A percentile compares a stretch with the other conserved stretches of the same genome.
Evolutionary conservation across 176 grass and related monocot species (phyloP).

Genomic region (Saccharum spontaneum): DNA sequence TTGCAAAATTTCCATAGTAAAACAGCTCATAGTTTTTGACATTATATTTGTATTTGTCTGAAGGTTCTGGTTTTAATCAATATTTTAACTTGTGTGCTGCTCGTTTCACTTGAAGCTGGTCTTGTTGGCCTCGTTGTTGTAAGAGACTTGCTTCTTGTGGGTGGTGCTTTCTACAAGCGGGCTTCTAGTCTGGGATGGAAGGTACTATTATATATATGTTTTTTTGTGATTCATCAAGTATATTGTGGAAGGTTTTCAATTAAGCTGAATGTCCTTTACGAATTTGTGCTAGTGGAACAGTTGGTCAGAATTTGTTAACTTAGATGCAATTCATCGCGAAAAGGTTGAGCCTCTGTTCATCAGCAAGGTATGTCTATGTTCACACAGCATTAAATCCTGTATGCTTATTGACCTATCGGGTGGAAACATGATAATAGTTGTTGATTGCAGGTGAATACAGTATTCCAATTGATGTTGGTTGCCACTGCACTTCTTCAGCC

Average conservation of each 20-base stretch:
- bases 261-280: conserved; percentile 16
- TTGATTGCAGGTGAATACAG: conserved; percentile 76
- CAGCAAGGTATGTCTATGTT: conserved; percentile 70
- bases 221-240: neutral
- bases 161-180: conserved; percentile 85
- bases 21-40: neutral
- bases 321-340: conserved; percentile 60
- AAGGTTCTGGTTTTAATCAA: conserved; percentile 18
- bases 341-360: conserved; percentile 94
- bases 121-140: conserved; percentile 78
- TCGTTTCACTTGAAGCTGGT: conserved; percentile 60
- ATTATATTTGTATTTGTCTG: neutral
- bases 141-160: conserved; percentile 81
- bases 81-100: conserved; percentile 21
- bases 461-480: conserved; percentile 90
- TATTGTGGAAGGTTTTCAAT: conserved; percentile 5
- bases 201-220: conserved; percentile 39
- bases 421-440: conserved; percentile 31
- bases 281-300: conserved; percentile 63
- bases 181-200: conserved; percentile 83
- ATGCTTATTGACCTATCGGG: conserved; percentile 10
- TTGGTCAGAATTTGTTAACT: conserved; percentile 91
- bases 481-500: conserved; percentile 85
- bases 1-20: conserved; percentile 7
- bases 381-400: conserved; percentile 19